A percentile compares a stretch with the other conserved stretches of the same genome.
phyloP scores from a whole-genome alignment of 257 asterid genomes.

The Asclepias syriaca region DNA sequence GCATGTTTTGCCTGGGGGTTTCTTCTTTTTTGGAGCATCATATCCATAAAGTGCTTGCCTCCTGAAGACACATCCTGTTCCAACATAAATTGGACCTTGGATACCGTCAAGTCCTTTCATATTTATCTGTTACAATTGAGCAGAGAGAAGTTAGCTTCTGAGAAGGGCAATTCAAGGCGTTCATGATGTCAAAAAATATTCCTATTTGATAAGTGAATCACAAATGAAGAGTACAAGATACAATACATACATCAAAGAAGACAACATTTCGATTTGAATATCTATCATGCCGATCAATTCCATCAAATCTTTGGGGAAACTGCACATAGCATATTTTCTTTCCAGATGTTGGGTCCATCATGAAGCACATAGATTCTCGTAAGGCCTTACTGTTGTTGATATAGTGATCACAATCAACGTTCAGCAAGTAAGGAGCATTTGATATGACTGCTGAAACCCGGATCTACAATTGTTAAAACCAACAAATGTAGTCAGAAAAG shows the following conservation, averaged over 20 bases:
- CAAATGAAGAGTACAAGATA: neutral
- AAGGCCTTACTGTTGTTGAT: conserved; percentile 95
- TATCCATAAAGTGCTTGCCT: conserved; percentile 94
- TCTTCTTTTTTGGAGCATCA: conserved; percentile 87
- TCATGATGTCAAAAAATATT: neutral
- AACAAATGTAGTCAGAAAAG: conserved; percentile 1
- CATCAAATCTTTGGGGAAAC: conserved; percentile 96
- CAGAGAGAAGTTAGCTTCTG: conserved; percentile 17
- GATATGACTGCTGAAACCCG: conserved; percentile 96
- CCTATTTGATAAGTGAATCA: neutral
- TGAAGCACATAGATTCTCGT: conserved; percentile 96
- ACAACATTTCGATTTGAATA: conserved; percentile 94
- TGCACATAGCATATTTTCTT: conserved; percentile 96
- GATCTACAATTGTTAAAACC: conserved; percentile 39
- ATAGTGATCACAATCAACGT: conserved; percentile 98
- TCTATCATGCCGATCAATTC: conserved; percentile 92
- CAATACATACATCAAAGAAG: conserved; percentile 74
- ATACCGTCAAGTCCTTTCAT: conserved; percentile 99
- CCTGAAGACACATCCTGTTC: conserved; percentile 94
- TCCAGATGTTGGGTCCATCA: conserved; percentile 99
- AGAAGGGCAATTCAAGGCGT: conserved; percentile 5
- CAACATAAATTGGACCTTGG: conserved; percentile 97
- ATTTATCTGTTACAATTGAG: conserved; percentile 52
- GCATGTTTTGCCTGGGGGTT: conserved; percentile 90
- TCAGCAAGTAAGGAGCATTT: conserved; percentile 88